Evolutionary conservation across 805 yeast genomes (phyloP), one percentile per base, ranked within the genome.

Genomic region (Brettanomyces custersianus): DNA sequence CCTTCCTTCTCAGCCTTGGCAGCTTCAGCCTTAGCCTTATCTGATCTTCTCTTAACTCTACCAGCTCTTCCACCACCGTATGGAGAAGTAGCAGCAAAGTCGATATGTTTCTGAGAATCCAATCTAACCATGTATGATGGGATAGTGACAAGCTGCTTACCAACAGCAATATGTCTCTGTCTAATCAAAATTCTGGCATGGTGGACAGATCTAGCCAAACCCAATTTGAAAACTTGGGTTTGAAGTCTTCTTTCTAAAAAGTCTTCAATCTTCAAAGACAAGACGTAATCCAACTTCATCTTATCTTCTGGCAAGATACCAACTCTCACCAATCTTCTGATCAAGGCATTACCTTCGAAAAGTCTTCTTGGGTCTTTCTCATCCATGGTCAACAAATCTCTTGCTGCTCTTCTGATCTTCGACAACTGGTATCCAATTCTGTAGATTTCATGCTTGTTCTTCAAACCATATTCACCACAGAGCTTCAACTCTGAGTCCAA

Each of bases 21-120:
- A 51, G 68, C 88, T 49, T 66, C 80, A 51, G 63, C 70, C 54
- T 66, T 72, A 68, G 74, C 72, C 59, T 63, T 70, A 63, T 69
- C 77, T 79, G 82, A 78, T 72, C 77, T 85, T 82, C 97, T 86
- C 81, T 92, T 94, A 64, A 86, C 95, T 80, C 98, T 92, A 70
- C 98, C 98, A 58, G 98, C 94, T 78, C 98, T 90, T 60, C 96
- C 98, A 75, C 98, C 98, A 71, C 98, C 98, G 88, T 85, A 90
- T 70, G 98, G 98, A 55, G 98, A 92, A 69, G 85, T 86, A 67
- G 92, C 82, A 61, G 98, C 94, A 62, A 90, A 92, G 80, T 92
- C 97, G 73, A 92, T 86, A 87, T 92, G 97, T 84, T 92, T 92
- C 76, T 92, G 98, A 55, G 98, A 88, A 77, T 92, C 98, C 67